Evolutionary conservation across 805 yeast species (phyloP).

Genomic region (Candida incommunis): DNA sequence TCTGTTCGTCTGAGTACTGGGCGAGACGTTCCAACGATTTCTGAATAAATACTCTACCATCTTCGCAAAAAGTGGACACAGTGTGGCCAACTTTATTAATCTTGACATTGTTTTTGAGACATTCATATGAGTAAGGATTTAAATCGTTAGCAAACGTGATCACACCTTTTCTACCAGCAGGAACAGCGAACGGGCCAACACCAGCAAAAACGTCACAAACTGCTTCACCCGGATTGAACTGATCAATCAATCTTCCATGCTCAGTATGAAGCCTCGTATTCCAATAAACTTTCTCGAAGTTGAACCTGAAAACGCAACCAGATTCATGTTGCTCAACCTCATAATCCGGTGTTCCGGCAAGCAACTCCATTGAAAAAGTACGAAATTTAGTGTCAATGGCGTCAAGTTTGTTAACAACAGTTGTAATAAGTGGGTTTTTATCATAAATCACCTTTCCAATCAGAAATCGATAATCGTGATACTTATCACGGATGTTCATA

Average conservation of each 20-base stretch:
- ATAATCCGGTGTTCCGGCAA: slow-evolving; percentile 66
- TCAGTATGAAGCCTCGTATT: slow-evolving; percentile 89
- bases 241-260: slow-evolving; percentile 63
- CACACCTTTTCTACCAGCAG: slow-evolving; percentile 76
- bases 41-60: slow-evolving; percentile 71
- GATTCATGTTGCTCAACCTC: slow-evolving; percentile 78
- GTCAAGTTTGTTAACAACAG: slow-evolving; percentile 87
- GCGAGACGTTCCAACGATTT: slow-evolving; percentile 38
- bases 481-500: slow-evolving; percentile 69
- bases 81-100: slow-evolving; percentile 47
- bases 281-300: slow-evolving; percentile 94
- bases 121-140: slow-evolving; percentile 73
- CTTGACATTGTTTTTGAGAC: slow-evolving; percentile 48
- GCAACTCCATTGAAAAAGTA: slow-evolving; percentile 84
- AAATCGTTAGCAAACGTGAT: slow-evolving; percentile 84
- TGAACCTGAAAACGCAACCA: slow-evolving; percentile 73
- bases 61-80: slow-evolving; percentile 54
- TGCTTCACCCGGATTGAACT: slow-evolving; percentile 50
- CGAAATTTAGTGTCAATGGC: slow-evolving; percentile 78
- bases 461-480: slow-evolving; percentile 61
- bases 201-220: slow-evolving; percentile 97
- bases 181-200: slow-evolving; percentile 95
- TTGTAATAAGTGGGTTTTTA: slow-evolving; percentile 65
- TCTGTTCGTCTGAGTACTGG: slow-evolving; percentile 29
- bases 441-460: slow-evolving; percentile 88